A percentile compares a stretch with the other conserved stretches of the same genome.
phyloP scores from a whole-genome alignment of 2,329 filamentous ascomycete genomes.

The Pestalotiopsis sp. region DNA sequence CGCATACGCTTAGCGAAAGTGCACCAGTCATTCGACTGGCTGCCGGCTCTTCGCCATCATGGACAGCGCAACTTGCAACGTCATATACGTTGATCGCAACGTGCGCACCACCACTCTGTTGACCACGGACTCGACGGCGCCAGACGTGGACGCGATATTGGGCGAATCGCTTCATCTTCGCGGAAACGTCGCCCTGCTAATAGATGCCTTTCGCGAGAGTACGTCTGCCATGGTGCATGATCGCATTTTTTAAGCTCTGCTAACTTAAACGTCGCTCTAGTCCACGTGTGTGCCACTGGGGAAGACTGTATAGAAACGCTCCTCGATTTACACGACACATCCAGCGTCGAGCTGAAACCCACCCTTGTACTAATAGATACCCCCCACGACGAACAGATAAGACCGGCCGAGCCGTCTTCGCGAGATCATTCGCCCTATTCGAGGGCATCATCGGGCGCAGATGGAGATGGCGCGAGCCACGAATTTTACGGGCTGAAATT shows the following conservation, averaged over 20 bases:
- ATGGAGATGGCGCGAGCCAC: constrained; percentile 44
- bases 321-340: constrained; percentile 54
- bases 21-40: constrained; percentile 65
- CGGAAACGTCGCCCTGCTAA: constrained; percentile 49
- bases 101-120: constrained; percentile 51
- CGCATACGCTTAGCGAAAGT: constrained; percentile 43
- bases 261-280: constrained; percentile 36
- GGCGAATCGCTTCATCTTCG: constrained; percentile 38
- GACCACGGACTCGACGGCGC: constrained; percentile 22
- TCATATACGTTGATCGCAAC: constrained; percentile 62
- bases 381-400: constrained; percentile 51
- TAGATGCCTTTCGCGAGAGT: constrained; percentile 61
- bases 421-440: constrained; percentile 50
- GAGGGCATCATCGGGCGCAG: constrained; percentile 33
- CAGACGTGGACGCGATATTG: constrained; percentile 38
- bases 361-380: constrained; percentile 61
- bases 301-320: constrained; percentile 55
- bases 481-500: constrained; percentile 59
- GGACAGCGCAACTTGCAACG: constrained; percentile 59
- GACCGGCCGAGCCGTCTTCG: constrained; percentile 36
- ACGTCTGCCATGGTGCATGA: constrained; percentile 19
- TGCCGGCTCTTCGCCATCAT: constrained; percentile 57
- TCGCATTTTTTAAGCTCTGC: constrained; percentile 13
- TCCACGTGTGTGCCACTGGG: constrained; percentile 57
- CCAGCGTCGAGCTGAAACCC: constrained; percentile 55